Base-by-base conservation (phyloP, 2,329 filamentous ascomycete species). In the Pseudodiploospora longispora region DNA sequence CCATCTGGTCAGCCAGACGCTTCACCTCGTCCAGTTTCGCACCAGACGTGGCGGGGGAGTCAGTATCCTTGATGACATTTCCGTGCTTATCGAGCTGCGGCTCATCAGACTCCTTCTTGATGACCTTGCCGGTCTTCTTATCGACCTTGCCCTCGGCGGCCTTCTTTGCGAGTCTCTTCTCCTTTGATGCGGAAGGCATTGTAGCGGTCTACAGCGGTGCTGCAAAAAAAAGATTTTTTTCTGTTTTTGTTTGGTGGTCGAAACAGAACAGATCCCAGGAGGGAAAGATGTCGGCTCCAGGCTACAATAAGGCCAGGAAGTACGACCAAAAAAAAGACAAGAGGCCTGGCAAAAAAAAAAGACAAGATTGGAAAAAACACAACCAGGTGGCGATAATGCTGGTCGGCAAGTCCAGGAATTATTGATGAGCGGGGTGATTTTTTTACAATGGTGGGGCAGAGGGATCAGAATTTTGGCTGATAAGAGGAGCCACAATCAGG, bases 1-100 rank as follows among this genome's bases (percentile, higher is more conserved):
- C 93, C 78, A 95, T 85, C 73, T 98, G 94, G 43, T 90, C 76
- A 37, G 86, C 83, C 55, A 98, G 78, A 64, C 89, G 89, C 73
- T 89, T 85, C 53, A 96, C 83, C 62, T 85, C 84, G 55, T 85
- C 82, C 66, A 83, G 69, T 73, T 91, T 87, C 56, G 82, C 79
- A 56, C 74, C 77, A 48, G 80, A 75, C 54, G 82, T 87, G 48
- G 83, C 84, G 52, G 83, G 78, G 56, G 78, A 76, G 43, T 85
- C 83, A 34, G 68, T 63, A 38, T 72, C 66, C 48, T 71, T 68
- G 57, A 74, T 56, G 45, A 66, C 66, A 50, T 74, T 75, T 60
- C 79, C 80, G 59, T 83, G 70, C 50, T 66, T 80, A 58, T 89
- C 83, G 52, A 83, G 69, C 56, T 81, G 63, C 46, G 75, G 69